Conservation (phyloP, 352 stramenopile species). For the Phytophthora ramorum region DNA sequence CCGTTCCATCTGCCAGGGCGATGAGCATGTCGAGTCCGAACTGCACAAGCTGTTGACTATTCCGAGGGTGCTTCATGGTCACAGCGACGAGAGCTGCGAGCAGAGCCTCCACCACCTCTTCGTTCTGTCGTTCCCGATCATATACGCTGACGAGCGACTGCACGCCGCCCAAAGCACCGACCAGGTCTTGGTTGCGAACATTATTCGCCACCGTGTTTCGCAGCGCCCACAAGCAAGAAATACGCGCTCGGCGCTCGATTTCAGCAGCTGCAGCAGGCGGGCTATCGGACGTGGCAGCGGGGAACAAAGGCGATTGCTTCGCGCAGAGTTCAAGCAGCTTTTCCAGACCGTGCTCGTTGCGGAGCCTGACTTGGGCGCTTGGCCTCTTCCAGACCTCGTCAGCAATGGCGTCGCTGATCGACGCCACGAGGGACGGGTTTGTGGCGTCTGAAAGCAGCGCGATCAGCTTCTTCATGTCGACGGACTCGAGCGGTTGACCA, state of each 20-base stretch:
- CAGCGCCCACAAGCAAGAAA: slow-evolving; percentile 76
- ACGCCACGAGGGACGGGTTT: slow-evolving; percentile 64
- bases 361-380: slow-evolving; percentile 62
- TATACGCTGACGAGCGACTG: slow-evolving; percentile 54
- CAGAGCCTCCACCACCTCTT: slow-evolving; percentile 70
- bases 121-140: slow-evolving; percentile 44
- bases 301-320: slow-evolving; percentile 51
- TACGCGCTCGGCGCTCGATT: slow-evolving; percentile 40
- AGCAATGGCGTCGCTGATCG: slow-evolving; percentile 81
- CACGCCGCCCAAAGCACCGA: slow-evolving; percentile 60
- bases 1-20: slow-evolving; percentile 44
- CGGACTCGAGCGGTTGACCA: slow-evolving; percentile 40
- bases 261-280: slow-evolving; percentile 22
- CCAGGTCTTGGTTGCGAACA: slow-evolving; percentile 66
- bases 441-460: slow-evolving; percentile 59
- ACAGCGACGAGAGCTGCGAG: slow-evolving; percentile 63
- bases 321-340: slow-evolving; percentile 61
- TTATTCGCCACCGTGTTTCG: slow-evolving; percentile 67
- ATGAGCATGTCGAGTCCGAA: slow-evolving; percentile 71
- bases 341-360: slow-evolving; percentile 74
- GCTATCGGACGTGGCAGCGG: slow-evolving; percentile 22
- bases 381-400: slow-evolving; percentile 78
- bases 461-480: slow-evolving; percentile 77
- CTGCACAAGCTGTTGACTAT: slow-evolving; percentile 74
- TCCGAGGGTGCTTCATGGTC: slow-evolving; percentile 59